Base-by-base conservation (phyloP, 306 rosid genomes). In the Oxytropis ochrocephala region DNA sequence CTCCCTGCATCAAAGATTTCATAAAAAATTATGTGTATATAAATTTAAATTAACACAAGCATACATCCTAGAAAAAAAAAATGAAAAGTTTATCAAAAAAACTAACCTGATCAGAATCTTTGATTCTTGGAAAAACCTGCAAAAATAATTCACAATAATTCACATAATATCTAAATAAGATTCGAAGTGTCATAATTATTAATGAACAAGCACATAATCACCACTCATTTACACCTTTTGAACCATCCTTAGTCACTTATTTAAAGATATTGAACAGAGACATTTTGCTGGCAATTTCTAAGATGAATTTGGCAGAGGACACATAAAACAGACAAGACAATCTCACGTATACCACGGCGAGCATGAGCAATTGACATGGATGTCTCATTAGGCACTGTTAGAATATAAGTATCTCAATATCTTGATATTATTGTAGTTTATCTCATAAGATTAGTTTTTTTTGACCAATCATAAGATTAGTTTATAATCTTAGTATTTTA, bases 41-140 rank as follows among this genome's bases (percentile, higher is more conserved):
- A 11, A 63, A 50, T 57, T 66, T 13, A 60, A 47, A 51, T 64
- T 14, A 58, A 69, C 30, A 67, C 38, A 71, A 53, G 56, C 61
- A 57, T 62, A 51, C 55, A 35, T 8, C 5, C 27, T 29, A 52
- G 36, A 58, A 18, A 59, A n/a, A 67, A 47, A 48, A 67, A 47
- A 48, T 27, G 64, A 10, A 38, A 27, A 41, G 65, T 27, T 44
- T 33, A 44, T 58, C 16, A 8, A 11, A 14, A 52, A 67, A 4
- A 38, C 6, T 67, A 35, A 93, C 98, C 97, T 90, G 84, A 55
- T 79, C 82, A 32, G 96, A 86, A 66, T 86, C 89, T 70, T 88
- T 86, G 54, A 93, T 85, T 80, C 85, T 87, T 44, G 98, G 98
- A 72, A 90, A 93, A 79, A 90, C 88, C 97, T 93, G 88, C 57